Evolutionary conservation across 768 basidiomycete genomes (phyloP).

Genomic region (Leucocoprinus sp.): DNA sequence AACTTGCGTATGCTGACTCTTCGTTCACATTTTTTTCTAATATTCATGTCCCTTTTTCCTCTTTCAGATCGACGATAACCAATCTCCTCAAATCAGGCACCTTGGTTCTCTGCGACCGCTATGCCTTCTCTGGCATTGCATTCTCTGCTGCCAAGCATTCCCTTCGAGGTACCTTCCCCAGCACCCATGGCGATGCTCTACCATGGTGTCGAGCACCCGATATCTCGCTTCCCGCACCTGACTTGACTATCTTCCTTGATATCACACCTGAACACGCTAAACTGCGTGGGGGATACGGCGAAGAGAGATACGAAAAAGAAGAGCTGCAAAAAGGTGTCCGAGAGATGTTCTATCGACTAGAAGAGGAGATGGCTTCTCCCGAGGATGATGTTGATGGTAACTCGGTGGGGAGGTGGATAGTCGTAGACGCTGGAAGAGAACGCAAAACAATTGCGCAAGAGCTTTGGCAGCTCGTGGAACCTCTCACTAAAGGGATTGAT

Average conservation of each 20-base stretch:
- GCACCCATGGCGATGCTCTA: slow-evolving; percentile 36
- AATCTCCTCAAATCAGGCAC: slow-evolving; percentile 52
- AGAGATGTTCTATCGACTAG: slow-evolving; percentile 49
- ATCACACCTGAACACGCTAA: slow-evolving; percentile 63
- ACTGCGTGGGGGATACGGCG: slow-evolving; percentile 72
- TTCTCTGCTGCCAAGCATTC: slow-evolving; percentile 61
- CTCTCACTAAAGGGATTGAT: slow-evolving; percentile 30
- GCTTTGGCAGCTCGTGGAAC: slow-evolving; percentile 45
- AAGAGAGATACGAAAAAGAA: slow-evolving; percentile 80
- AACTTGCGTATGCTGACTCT: slow-evolving; percentile 58
- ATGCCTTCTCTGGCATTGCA: slow-evolving; percentile 94
- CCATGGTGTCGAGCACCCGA: slow-evolving; percentile 87
- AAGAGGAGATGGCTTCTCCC: slow-evolving; percentile 33
- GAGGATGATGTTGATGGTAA: slow-evolving; percentile 12
- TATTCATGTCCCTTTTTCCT: neutral
- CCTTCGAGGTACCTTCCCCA: neutral
- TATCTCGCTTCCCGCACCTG: slow-evolving; percentile 80
- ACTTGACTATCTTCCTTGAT: slow-evolving; percentile 82
- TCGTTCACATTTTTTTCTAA: neutral
- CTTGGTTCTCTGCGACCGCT: slow-evolving; percentile 82
- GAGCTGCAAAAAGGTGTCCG: slow-evolving; percentile 67
- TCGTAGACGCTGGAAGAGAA: slow-evolving; percentile 49
- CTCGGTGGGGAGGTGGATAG: slow-evolving; percentile 35
- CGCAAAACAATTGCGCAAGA: slow-evolving; percentile 42
- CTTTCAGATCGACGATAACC: slow-evolving; percentile 50